phyloP scores from a whole-genome alignment of 169 alveolate genomes.

The Cryptosporidium ryanae region DNA sequence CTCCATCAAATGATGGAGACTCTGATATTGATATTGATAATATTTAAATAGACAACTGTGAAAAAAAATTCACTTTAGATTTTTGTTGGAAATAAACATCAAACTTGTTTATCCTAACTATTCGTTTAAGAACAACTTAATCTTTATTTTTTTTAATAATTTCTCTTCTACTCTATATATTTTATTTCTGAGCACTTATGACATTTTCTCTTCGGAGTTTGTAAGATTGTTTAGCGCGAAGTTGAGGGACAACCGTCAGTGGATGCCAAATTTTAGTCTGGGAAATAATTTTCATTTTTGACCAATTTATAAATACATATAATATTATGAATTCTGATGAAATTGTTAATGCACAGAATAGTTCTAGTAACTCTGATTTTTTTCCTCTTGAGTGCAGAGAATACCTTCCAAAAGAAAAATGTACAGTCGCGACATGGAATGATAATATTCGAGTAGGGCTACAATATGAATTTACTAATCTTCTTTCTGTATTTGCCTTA shows the following conservation, averaged over 20 bases:
- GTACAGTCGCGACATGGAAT: slow-evolving; percentile 29
- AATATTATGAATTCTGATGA: slow-evolving; percentile 25
- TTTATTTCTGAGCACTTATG: no score
- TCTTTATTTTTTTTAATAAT: no score
- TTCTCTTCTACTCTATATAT: no score
- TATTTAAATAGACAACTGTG: slow-evolving; percentile 23
- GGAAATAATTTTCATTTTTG: no score
- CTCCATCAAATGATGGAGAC: slow-evolving; percentile 39
- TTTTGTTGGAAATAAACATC: not conserved
- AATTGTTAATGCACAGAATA: not conserved
- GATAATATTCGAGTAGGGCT: slow-evolving; percentile 33
- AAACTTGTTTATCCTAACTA: not conserved
- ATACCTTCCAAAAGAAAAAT: slow-evolving; percentile 46
- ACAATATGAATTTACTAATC: slow-evolving; percentile 59
- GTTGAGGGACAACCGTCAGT: no score
- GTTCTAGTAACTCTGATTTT: not conserved
- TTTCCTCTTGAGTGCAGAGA: slow-evolving; percentile 15
- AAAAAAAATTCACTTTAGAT: not conserved
- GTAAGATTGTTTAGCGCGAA: no score
- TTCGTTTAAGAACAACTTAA: no score
- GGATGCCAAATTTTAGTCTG: no score
- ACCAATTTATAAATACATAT: not conserved
- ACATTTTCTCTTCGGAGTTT: no score
- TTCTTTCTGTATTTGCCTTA: slow-evolving; percentile 4
- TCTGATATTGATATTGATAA: slow-evolving; percentile 73